These are phyloP conservation scores for Pouteria glomerata DNA, from an alignment of 148 eudicot species.

Conservation along the genomic window DNA sequence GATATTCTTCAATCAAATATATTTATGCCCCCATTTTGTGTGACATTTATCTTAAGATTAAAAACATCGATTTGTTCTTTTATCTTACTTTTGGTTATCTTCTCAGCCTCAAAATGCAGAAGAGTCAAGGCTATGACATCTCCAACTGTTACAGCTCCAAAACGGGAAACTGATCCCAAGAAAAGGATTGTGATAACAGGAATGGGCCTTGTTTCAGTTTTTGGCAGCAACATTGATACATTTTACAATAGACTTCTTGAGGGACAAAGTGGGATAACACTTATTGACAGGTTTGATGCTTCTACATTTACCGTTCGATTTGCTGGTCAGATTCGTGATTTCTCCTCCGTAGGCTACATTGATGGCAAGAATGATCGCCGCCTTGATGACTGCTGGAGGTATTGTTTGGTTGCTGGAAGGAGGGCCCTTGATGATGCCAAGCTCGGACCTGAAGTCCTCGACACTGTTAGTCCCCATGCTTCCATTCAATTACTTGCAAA, in stretches of 20 bases:
- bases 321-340: slow-evolving; percentile 42
- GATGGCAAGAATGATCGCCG: slow-evolving; percentile 55
- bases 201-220: slow-evolving; percentile 45
- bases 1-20: background rate
- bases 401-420: slow-evolving; percentile 51
- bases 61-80: background rate
- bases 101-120: slow-evolving; percentile 27
- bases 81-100: background rate
- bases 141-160: slow-evolving; percentile 35
- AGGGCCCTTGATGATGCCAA: slow-evolving; percentile 46
- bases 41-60: background rate
- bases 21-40: background rate
- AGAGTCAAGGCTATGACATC: slow-evolving; percentile 33
- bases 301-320: slow-evolving; percentile 31
- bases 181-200: slow-evolving; percentile 45
- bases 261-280: slow-evolving; percentile 37
- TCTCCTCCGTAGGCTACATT: slow-evolving; percentile 43
- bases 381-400: slow-evolving; percentile 44
- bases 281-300: slow-evolving; percentile 38
- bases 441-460: slow-evolving; percentile 37
- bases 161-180: slow-evolving; percentile 42
- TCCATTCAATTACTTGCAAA: background rate
- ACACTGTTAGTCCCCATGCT: slow-evolving; percentile 23
- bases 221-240: slow-evolving; percentile 33
- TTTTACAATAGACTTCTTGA: slow-evolving; percentile 37